Evolutionary conservation across 805 yeast species (phyloP).

Genomic region (Candida mattraensis): DNA sequence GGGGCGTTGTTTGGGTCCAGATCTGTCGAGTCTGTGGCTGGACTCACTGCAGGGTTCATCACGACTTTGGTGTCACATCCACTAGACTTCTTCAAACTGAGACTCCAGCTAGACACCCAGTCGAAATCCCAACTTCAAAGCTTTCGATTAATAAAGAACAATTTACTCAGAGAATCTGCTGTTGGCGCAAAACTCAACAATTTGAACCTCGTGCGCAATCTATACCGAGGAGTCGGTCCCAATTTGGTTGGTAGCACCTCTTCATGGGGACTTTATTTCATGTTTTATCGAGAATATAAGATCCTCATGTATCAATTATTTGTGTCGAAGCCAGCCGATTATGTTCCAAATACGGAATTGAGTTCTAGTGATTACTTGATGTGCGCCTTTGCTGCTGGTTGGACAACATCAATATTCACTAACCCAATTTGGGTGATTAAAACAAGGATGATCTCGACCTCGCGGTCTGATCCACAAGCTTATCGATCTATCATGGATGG

Average conservation of each 20-base stretch:
- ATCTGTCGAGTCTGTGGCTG: conserved; percentile 57
- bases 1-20: conserved; percentile 10
- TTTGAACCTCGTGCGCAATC: conserved; percentile 25
- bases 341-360: conserved; percentile 34
- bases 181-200: conserved; percentile 7
- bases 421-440: conserved; percentile 96
- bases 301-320: conserved; percentile 14
- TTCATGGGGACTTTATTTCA: conserved; percentile 90
- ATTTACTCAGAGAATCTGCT: conserved; percentile 17
- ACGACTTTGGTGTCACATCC: conserved; percentile 89
- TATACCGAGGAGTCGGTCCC: conserved; percentile 77
- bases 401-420: conserved; percentile 70
- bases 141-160: conserved; percentile 24
- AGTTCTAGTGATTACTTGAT: conserved; percentile 47
- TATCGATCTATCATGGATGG: conserved; percentile 64
- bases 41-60: conserved; percentile 75
- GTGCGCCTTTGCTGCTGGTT: conserved; percentile 71
- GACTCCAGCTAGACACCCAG: conserved; percentile 65
- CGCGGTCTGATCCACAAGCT: conserved; percentile 44
- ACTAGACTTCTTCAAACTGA: conserved; percentile 76
- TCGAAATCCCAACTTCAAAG: conserved; percentile 32
- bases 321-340: conserved; percentile 5
- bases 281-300: conserved; percentile 67
- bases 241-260: conserved; percentile 80
- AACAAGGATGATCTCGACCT: conserved; percentile 75